Evolutionary conservation across 1,284 basidiomycete genomes (phyloP).

Genomic region (Meripilus lineatus): DNA sequence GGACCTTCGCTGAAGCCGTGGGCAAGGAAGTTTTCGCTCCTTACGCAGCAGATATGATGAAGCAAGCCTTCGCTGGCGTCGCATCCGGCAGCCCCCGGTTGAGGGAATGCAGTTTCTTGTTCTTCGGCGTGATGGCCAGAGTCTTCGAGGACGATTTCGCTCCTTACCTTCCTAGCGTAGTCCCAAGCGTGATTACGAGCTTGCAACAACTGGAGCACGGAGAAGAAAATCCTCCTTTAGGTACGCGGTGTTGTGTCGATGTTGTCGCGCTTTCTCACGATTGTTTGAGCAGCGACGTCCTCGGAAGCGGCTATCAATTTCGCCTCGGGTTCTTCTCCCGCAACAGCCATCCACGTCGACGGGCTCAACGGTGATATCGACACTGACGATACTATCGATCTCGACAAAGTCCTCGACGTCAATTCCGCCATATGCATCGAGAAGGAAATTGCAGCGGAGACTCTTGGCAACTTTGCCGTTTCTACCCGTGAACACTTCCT

Average conservation of each 20-base stretch:
- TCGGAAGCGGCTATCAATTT: slow-evolving; percentile 53
- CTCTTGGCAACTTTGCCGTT: slow-evolving; percentile 88
- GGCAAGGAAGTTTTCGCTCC: slow-evolving; percentile 93
- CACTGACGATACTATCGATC: slow-evolving; percentile 80
- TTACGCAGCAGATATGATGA: slow-evolving; percentile 96
- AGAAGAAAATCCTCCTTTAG: slow-evolving; percentile 43
- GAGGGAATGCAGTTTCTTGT: slow-evolving; percentile 96
- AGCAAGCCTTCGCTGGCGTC: slow-evolving; percentile 88
- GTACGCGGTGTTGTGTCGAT: slow-evolving; percentile 25
- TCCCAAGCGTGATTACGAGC: slow-evolving; percentile 83
- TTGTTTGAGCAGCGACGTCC: slow-evolving; percentile 24
- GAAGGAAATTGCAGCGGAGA: slow-evolving; percentile 98
- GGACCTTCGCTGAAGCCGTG: slow-evolving; percentile 97
- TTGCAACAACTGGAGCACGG: slow-evolving; percentile 84
- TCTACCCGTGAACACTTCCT: slow-evolving; percentile 85
- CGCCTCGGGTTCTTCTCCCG: slow-evolving; percentile 67
- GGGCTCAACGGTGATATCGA: slow-evolving; percentile 69
- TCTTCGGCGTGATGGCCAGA: slow-evolving; percentile 97
- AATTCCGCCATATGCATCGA: slow-evolving; percentile 98
- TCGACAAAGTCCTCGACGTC: slow-evolving; percentile 85
- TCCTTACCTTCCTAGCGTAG: slow-evolving; percentile 80
- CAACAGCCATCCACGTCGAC: slow-evolving; percentile 59
- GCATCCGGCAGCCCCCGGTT: slow-evolving; percentile 85
- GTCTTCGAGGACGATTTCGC: slow-evolving; percentile 96
- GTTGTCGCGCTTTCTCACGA: slow-evolving; percentile 1